Evolutionary conservation across 1,284 basidiomycete genomes (phyloP).

Genomic region (Trichosporon sp.): DNA sequence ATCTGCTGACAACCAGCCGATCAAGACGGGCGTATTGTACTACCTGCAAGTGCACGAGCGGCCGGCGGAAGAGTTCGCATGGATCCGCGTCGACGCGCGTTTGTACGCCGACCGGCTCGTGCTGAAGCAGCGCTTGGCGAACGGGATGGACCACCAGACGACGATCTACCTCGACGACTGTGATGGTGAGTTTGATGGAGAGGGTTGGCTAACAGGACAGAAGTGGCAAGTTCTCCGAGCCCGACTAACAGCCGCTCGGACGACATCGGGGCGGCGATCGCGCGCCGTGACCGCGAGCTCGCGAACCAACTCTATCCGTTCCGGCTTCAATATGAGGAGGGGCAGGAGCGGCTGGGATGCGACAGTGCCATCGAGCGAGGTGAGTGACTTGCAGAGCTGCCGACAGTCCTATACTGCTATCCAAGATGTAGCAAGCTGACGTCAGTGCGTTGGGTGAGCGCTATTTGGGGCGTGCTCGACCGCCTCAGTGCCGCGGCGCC

Average conservation of each 20-base stretch:
- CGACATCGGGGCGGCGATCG: slow-evolving; percentile 77
- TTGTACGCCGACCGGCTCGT: slow-evolving; percentile 73
- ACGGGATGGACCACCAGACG: slow-evolving; percentile 71
- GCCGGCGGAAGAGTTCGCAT: slow-evolving; percentile 62
- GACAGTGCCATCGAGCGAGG: slow-evolving; percentile 71
- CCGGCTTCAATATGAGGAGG: slow-evolving; percentile 78
- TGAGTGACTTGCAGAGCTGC: slow-evolving; percentile 14
- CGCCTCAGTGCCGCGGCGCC: slow-evolving; percentile 18
- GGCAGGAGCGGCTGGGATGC: slow-evolving; percentile 73
- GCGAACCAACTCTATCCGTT: slow-evolving; percentile 76
- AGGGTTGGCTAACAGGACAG: slow-evolving; percentile 47
- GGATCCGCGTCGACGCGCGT: slow-evolving; percentile 78
- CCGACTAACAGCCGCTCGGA: slow-evolving; percentile 61
- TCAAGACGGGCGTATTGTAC: slow-evolving; percentile 75
- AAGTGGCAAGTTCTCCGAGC: slow-evolving; percentile 70
- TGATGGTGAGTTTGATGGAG: slow-evolving; percentile 33
- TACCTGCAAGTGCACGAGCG: slow-evolving; percentile 77
- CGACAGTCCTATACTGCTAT: neutral
- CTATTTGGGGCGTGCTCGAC: slow-evolving; percentile 64
- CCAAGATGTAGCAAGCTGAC: too few relatives aligned
- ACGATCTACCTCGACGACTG: slow-evolving; percentile 78
- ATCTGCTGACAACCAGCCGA: slow-evolving; percentile 55
- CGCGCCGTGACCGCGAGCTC: slow-evolving; percentile 58
- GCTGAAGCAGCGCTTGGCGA: slow-evolving; percentile 73
- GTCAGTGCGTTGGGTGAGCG: slow-evolving; percentile 73